Evolutionary conservation across 768 basidiomycete species (phyloP), one percentile per base, ranked within the genome.

Genomic region (Daedaleopsis nitida): DNA sequence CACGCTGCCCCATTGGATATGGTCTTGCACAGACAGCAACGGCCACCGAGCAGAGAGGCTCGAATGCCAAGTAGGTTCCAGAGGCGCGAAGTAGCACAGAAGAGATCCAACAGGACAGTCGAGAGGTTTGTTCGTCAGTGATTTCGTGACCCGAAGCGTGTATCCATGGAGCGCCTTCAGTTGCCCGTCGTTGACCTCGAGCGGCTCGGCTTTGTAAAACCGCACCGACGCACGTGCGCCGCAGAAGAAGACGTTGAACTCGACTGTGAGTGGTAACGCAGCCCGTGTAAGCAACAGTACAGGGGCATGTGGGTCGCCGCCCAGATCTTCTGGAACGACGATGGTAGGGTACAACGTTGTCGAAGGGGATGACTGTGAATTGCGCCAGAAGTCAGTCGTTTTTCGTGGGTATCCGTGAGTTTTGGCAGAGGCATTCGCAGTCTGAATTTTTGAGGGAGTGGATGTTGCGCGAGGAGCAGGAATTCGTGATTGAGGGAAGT

Each of bases 21-120:
- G 70, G 21, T 77, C 74, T 19, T 66, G 65, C 35, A 90, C 72
- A 39, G 77, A 68, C n/a, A 74, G 73, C 50, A 55, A 50, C 10
- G 44, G 32, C 68, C 52, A 54, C 48, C n/a, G 63, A 55, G 37
- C 49, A 27, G n/a, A 73, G 62, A 42, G 57, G 52, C 34, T 45
- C 49, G 73, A 66, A 55, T 65, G 61, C 82, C 82, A 86, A 3
- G 65, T 57, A 2, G 66, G 9, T 17, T 69, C 66, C 42, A 93
- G 75, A 7, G 92, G 90, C 12, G 86, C 85, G 64, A 91, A 75
- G 66, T 92, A 84, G 68, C 87, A 92, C 16, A 80, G 71, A 77
- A 86, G 83, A 17, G 82, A 72, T 45, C 84, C 80, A 52, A 78
- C 55, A 9, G 78, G 54, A 70, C 86, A 87, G n/a, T 74, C 73